Evolutionary conservation across 2,329 filamentous ascomycete species (phyloP).

Genomic region (Furcasterigmium furcatum): DNA sequence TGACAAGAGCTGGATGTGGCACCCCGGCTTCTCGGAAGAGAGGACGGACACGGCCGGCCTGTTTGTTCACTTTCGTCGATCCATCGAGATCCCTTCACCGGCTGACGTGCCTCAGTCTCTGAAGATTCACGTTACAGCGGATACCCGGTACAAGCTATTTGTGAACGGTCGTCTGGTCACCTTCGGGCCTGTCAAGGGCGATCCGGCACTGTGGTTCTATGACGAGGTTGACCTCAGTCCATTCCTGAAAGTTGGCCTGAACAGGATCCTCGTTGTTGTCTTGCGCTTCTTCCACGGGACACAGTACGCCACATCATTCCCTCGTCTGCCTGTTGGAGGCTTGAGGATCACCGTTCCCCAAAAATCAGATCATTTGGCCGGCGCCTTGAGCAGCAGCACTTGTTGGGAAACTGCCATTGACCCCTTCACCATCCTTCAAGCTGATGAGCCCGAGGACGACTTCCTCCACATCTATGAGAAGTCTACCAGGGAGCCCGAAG

Average conservation of each 20-base stretch:
- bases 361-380: no score
- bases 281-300: conserved; percentile 14
- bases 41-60: conserved; percentile 10
- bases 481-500: neutral
- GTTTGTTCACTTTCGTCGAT: conserved; percentile 12
- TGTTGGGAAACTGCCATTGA: conserved; percentile 10
- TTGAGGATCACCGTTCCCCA: neutral
- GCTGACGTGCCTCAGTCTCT: neutral
- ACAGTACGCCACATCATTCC: conserved; percentile 10
- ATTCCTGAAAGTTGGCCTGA: conserved; percentile 10
- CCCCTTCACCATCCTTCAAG: conserved; percentile 1
- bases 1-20: conserved; percentile 10
- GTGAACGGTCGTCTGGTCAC: conserved; percentile 13
- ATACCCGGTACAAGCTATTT: conserved; percentile 21
- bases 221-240: conserved; percentile 17
- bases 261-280: conserved; percentile 10
- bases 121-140: conserved; percentile 14
- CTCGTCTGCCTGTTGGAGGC: conserved; percentile 10
- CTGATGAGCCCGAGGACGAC: conserved; percentile 10
- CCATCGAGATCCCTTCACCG: conserved; percentile 4
- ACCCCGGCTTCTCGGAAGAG: conserved; percentile 10
- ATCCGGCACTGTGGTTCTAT: conserved; percentile 18
- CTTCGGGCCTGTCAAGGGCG: conserved; percentile 18
- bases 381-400: neutral
- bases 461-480: conserved; percentile 14